Evolutionary conservation across 78 protist species (phyloP).

Genomic region (slime mould (Dictyostelium discoideum)): DNA sequence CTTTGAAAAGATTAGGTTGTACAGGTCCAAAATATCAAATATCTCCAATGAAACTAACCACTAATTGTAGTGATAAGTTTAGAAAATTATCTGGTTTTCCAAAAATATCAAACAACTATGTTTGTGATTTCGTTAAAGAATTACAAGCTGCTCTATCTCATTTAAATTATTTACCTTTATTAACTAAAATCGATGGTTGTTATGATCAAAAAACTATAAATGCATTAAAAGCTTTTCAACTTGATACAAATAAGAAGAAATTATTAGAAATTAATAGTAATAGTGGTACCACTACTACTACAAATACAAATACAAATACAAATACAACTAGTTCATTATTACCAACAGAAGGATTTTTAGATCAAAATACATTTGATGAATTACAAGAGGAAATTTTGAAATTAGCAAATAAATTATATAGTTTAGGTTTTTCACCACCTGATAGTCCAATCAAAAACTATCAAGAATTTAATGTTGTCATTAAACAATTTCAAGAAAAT

Average conservation of each 20-base stretch:
- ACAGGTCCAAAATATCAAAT: slow-evolving; percentile 30
- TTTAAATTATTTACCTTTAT: slow-evolving; percentile 59
- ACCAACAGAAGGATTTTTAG: slow-evolving; percentile 45
- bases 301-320: not conserved
- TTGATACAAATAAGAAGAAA: slow-evolving; percentile 8
- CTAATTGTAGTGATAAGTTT: not conserved
- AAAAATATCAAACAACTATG: not conserved
- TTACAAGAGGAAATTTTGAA: slow-evolving; percentile 5
- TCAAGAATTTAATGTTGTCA: not conserved
- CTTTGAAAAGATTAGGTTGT: slow-evolving; percentile 43
- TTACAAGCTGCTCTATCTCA: slow-evolving; percentile 68
- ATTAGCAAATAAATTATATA: slow-evolving; percentile 16
- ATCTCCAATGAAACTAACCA: not conserved
- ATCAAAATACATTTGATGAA: slow-evolving; percentile 26
- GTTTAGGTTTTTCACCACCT: slow-evolving; percentile 3
- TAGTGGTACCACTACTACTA: not conserved
- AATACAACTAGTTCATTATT: not conserved
- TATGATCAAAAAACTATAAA: slow-evolving; percentile 69
- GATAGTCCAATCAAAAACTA: slow-evolving; percentile 54
- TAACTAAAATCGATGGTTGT: slow-evolving; percentile 61
- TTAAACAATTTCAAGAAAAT: slow-evolving; percentile 46
- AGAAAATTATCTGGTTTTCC: not conserved
- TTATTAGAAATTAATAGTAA: not conserved
- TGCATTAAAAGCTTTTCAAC: slow-evolving; percentile 74
- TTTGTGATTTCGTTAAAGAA: slow-evolving; percentile 49